These are phyloP conservation scores for Globisporangium orthogonon DNA, from an alignment of 352 stramenopile species.

Conservation along the genomic window DNA sequence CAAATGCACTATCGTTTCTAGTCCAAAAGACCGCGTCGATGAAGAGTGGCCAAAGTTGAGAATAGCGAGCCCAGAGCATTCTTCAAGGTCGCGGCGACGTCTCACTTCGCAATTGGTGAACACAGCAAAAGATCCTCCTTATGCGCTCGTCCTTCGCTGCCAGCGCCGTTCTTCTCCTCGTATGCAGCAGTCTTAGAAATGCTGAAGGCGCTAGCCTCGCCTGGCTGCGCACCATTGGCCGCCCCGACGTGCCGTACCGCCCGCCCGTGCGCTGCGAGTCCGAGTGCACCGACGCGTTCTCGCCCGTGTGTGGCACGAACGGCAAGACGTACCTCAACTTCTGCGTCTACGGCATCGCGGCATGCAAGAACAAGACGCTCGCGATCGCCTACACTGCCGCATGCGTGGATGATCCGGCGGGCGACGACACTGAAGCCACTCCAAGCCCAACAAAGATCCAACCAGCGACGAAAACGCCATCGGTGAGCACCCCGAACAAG, in stretches of 20 bases:
- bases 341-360: conserved; percentile 21
- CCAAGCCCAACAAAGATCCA: neutral
- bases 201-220: neutral
- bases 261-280: conserved; percentile 3
- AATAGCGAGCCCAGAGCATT: neutral
- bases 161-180: neutral
- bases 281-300: neutral
- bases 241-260: neutral
- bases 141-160: neutral
- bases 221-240: neutral
- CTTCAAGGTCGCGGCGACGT: neutral
- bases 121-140: neutral
- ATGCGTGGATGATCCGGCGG: conserved; percentile 7
- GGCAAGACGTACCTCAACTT: conserved; percentile 20
- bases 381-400: conserved; percentile 19
- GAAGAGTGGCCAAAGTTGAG: neutral
- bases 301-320: conserved; percentile 21
- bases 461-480: neutral
- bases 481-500: neutral
- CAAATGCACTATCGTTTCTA: no score
- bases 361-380: conserved; percentile 19
- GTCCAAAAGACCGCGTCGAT: no score
- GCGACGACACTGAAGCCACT: conserved; percentile 3
- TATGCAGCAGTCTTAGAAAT: neutral
- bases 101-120: neutral